Base-by-base conservation (phyloP, 139 green algal genomes). In the Coelastrella sp. region DNA sequence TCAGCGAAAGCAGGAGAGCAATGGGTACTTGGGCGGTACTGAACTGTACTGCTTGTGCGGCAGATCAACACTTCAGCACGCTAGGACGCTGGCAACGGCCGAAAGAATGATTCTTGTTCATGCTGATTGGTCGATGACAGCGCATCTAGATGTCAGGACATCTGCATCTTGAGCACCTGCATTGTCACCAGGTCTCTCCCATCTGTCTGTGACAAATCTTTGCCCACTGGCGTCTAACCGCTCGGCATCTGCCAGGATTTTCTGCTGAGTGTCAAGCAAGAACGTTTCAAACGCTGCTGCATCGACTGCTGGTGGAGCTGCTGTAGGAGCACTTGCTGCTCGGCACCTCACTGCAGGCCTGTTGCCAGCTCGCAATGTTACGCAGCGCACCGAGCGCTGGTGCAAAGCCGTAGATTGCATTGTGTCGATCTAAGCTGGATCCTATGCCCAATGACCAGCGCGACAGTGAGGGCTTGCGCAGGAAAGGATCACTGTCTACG, bases 191-290 rank as follows among this genome's bases (percentile, higher is more conserved):
- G 6, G 23, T 0, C 96, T 90, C 13, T 94, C 83, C 96, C 96
- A 98, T 4, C 90, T 83, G 57, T 98, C 96, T 20, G 85, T 90
- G 16, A 92, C 3, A 60, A 98, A 98, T 0, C 10, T 84, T 0
- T 66, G 56, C 6, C 95, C 93, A 57, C 90, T 95, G 85, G 93
- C 94, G 23, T 98, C 95, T 19, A 97, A 66, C 71, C 82, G n/a
- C 77, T 96, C 94, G 17, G 90, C 86, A 57, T 89, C 78, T 73
- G 65, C 19, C 13, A 96, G 92, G 10, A 97, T 96, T 20, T 68
- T 23, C 7, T 89, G 19, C 83, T 97, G 95, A 20, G 87, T 92
- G 3, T 82, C 83, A 2, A 95, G 60, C 57, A 95, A 78, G 68
- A 96, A 97, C 5, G 73, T 61, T 22, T 92, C 88, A 56, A 94